Percentiles rank a stretch among this genome's conserved stretches.
These are phyloP conservation scores for Monilinia polystroma DNA, from an alignment of 2,329 filamentous ascomycete species.

Conservation along the genomic window DNA sequence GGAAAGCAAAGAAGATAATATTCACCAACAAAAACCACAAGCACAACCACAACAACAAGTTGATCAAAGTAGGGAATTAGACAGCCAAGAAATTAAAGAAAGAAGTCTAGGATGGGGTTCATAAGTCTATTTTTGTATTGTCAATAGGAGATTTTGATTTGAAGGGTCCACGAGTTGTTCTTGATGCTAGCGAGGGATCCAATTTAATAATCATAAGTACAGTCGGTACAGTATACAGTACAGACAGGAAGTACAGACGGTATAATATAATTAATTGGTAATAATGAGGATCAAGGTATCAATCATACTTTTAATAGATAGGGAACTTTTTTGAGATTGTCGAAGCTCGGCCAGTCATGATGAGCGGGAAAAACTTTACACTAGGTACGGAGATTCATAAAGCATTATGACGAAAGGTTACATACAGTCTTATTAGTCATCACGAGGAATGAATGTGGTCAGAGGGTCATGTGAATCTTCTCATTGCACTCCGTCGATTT, in stretches of 20 bases:
- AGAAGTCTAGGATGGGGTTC: conserved; percentile 10
- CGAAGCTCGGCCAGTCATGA: background rate
- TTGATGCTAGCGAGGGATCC: too few species aligned
- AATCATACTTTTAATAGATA: background rate
- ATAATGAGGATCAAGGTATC: background rate
- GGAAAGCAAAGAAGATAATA: background rate
- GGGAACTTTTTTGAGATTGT: background rate
- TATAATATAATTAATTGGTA: too few species aligned
- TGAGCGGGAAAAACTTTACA: conserved; percentile 11
- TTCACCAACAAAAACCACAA: too few species aligned
- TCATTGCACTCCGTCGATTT: too few species aligned
- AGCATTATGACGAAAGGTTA: conserved; percentile 2
- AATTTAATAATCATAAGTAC: too few species aligned
- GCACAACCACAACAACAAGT: background rate
- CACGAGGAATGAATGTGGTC: too few species aligned
- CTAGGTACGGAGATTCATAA: background rate
- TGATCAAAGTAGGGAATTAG: conserved; percentile 3
- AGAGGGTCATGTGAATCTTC: too few species aligned
- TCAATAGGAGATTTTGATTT: too few species aligned
- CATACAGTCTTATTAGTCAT: background rate
- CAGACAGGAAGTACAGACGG: too few species aligned
- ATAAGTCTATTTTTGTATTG: conserved; percentile 8
- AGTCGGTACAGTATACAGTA: too few species aligned
- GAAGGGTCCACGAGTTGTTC: too few species aligned
- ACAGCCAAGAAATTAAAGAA: background rate